Conservation (phyloP, 1,139 yeast genomes). For the Yamadazyma siamensis region DNA sequence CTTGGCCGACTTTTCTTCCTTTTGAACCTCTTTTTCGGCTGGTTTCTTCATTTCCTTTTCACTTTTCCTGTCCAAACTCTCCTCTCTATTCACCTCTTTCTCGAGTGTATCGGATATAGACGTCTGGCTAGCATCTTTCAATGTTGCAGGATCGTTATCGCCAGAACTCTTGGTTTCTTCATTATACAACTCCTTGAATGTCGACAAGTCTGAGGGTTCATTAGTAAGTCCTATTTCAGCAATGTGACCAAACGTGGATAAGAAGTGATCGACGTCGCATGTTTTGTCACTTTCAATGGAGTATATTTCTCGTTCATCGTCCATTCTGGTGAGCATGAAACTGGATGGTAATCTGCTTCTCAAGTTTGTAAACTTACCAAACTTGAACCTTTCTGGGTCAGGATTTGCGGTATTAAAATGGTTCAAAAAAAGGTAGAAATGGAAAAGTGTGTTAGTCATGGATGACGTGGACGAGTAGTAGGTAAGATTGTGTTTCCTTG, state of each 20-base stretch:
- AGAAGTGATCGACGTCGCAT: slow-evolving; percentile 62
- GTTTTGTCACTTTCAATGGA: slow-evolving; percentile 74
- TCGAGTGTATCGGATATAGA: too few relatives aligned
- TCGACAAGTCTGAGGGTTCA: slow-evolving; percentile 44
- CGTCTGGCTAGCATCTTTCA: not conserved
- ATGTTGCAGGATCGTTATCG: not conserved
- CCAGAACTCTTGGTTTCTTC: not conserved
- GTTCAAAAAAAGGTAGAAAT: slow-evolving; percentile 72
- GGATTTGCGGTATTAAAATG: slow-evolving; percentile 26
- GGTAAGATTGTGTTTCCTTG: slow-evolving; percentile 36
- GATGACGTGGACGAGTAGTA: slow-evolving; percentile 86
- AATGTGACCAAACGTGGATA: slow-evolving; percentile 77
- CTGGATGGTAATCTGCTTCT: slow-evolving; percentile 33
- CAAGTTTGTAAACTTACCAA: slow-evolving; percentile 34
- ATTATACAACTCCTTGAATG: slow-evolving; percentile 9
- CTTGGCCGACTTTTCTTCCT: slow-evolving; percentile 3
- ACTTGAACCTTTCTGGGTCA: slow-evolving; percentile 23
- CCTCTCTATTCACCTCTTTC: too few relatives aligned
- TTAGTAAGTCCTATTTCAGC: slow-evolving; percentile 73
- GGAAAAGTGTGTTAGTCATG: slow-evolving; percentile 72
- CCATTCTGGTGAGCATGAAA: slow-evolving; percentile 34
- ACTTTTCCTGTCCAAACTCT: too few relatives aligned
- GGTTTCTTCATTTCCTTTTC: too few relatives aligned
- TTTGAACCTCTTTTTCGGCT: slow-evolving; percentile 1
- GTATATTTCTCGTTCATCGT: slow-evolving; percentile 31